These are phyloP conservation scores for Hygrophorus pudorinus DNA, from an alignment of 768 basidiomycete species.

Conservation along the genomic window DNA sequence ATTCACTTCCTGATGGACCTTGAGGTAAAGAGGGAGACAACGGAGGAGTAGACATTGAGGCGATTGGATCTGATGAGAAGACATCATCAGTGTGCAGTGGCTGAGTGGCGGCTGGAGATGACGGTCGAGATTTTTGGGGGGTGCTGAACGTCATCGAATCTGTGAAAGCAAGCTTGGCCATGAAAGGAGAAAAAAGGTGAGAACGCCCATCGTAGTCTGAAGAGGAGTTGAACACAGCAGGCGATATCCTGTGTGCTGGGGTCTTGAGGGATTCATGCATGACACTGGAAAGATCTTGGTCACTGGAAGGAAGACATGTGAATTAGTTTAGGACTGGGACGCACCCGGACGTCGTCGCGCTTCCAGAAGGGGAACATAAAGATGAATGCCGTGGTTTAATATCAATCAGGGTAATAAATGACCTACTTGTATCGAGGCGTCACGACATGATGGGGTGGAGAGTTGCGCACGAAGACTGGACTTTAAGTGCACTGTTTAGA, in stretches of 20 bases:
- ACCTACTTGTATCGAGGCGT: too few relatives aligned
- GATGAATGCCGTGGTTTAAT: too few relatives aligned
- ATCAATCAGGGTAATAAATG: too few relatives aligned
- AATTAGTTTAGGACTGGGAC: too few relatives aligned
- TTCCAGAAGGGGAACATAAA: too few relatives aligned
- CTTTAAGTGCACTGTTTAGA: not conserved
- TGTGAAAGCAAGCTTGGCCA: constrained; percentile 25
- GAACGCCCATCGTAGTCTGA: constrained; percentile 20
- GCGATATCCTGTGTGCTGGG: constrained; percentile 13
- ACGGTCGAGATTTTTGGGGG: constrained; percentile 10
- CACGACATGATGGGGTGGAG: too few relatives aligned
- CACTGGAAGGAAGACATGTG: too few relatives aligned
- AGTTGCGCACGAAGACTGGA: not conserved
- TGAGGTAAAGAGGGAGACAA: constrained; percentile 13
- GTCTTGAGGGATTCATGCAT: constrained; percentile 12
- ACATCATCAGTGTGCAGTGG: constrained; percentile 18
- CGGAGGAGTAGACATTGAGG: constrained; percentile 14
- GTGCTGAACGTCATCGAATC: constrained; percentile 11
- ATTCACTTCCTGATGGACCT: constrained; percentile 38
- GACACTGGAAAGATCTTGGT: constrained; percentile 8
- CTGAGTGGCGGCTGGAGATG: constrained; percentile 8
- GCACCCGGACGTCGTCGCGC: too few relatives aligned
- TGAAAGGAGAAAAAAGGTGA: constrained; percentile 37
- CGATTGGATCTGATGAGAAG: constrained; percentile 16
- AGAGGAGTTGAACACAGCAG: constrained; percentile 21